Percentiles rank a stretch among this genome's conserved stretches.
phyloP scores from a whole-genome alignment of 306 rosid species.

The Citrullus amarus region DNA sequence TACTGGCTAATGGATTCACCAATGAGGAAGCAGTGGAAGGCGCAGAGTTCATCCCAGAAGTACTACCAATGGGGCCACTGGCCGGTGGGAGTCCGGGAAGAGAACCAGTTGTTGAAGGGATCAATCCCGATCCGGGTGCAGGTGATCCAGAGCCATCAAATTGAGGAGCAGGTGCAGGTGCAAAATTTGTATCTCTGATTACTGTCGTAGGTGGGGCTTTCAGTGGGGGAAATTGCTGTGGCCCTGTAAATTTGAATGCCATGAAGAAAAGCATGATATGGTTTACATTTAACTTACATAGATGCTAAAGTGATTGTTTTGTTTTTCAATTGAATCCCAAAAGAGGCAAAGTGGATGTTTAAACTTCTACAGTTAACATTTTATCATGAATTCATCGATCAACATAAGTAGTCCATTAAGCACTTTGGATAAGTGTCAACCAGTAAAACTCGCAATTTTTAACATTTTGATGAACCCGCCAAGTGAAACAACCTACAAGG shows the following conservation, averaged over 20 bases:
- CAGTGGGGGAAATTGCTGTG: conserved; percentile 64
- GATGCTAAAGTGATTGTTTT: background rate
- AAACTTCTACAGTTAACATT: background rate
- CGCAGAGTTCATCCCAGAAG: conserved; percentile 14
- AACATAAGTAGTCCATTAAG: background rate
- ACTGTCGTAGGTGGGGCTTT: conserved; percentile 70
- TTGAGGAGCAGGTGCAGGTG: conserved; percentile 67
- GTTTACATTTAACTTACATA: background rate
- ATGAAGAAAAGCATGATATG: background rate
- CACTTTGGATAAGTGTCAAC: background rate
- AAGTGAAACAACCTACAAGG: background rate
- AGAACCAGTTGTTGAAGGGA: conserved; percentile 42
- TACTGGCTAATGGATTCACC: conserved; percentile 37
- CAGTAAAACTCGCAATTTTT: background rate
- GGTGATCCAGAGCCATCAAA: conserved; percentile 30
- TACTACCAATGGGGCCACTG: conserved; percentile 44
- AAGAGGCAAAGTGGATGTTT: background rate
- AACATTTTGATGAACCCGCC: background rate
- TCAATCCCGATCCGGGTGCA: conserved; percentile 28
- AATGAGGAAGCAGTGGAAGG: conserved; percentile 46
- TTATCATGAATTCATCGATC: background rate
- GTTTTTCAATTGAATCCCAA: background rate
- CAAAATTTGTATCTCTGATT: conserved; percentile 30
- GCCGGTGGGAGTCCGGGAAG: conserved; percentile 53
- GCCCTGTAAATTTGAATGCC: conserved; percentile 34